Conservation (phyloP, 2,329 filamentous ascomycete species). For the Diaporthe caulivora region DNA sequence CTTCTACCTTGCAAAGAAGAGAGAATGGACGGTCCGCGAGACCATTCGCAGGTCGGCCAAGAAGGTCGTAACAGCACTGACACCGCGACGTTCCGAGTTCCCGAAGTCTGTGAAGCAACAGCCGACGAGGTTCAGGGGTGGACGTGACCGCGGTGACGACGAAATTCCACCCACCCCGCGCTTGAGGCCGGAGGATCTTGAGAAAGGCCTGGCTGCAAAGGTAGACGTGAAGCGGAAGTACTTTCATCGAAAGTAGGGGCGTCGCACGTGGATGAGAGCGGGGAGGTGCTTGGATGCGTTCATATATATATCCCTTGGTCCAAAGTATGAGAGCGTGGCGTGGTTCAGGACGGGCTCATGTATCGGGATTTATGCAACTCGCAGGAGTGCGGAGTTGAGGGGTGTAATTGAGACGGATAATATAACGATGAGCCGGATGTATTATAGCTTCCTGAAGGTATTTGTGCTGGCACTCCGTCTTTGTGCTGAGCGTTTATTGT, state of each 20-base stretch:
- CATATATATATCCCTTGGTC: not conserved
- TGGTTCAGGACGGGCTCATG: not conserved
- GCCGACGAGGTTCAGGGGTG: constrained; percentile 47
- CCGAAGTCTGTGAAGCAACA: constrained; percentile 67
- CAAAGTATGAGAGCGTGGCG: not conserved
- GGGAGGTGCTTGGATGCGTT: not conserved
- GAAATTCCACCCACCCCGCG: constrained; percentile 69
- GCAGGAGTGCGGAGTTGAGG: not conserved
- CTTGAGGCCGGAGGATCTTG: constrained; percentile 66
- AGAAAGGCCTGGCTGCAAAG: constrained; percentile 63
- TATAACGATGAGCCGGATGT: constrained; percentile 36
- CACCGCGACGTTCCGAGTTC: constrained; percentile 72
- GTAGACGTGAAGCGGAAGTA: constrained; percentile 53
- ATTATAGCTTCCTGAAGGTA: constrained; percentile 76
- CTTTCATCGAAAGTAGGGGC: constrained; percentile 49
- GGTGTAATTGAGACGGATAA: constrained; percentile 20
- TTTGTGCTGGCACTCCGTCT: constrained; percentile 83
- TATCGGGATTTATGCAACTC: not conserved
- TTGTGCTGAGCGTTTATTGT: constrained; percentile 52
- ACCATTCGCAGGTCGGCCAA: constrained; percentile 77
- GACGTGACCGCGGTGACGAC: constrained; percentile 64
- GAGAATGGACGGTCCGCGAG: constrained; percentile 83
- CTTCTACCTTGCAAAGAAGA: constrained; percentile 86
- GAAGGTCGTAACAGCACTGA: constrained; percentile 71
- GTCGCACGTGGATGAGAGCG: not conserved